phyloP scores from a whole-genome alignment of 2,329 filamentous ascomycete genomes.

The Ascochyta fabae region DNA sequence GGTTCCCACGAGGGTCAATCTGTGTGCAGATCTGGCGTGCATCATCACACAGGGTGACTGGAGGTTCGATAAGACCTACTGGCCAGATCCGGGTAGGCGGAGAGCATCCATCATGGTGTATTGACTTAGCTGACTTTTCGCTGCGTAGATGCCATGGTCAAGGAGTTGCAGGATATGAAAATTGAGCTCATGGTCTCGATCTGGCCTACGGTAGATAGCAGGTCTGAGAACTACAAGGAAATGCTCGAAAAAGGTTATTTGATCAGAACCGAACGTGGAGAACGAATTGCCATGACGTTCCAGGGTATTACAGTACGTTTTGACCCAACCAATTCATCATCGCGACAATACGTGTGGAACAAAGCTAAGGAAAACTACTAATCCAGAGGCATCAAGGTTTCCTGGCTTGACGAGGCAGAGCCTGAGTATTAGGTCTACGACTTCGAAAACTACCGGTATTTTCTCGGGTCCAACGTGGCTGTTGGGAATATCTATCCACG shows the following conservation, averaged over 20 bases:
- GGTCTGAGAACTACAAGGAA: conserved; percentile 65
- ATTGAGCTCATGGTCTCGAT: conserved; percentile 74
- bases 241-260: conserved; percentile 68
- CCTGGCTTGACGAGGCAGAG: conserved; percentile 74
- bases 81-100: conserved; percentile 62
- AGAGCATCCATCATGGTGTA: background rate
- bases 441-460: conserved; percentile 71
- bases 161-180: conserved; percentile 63
- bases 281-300: conserved; percentile 65
- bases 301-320: conserved; percentile 66
- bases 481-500: conserved; percentile 68
- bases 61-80: conserved; percentile 69
- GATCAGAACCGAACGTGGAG: conserved; percentile 66
- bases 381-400: conserved; percentile 66
- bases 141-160: conserved; percentile 63
- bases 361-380: conserved; percentile 67
- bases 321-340: conserved; percentile 67
- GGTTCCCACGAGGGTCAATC: too few species aligned
- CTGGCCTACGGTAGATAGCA: conserved; percentile 70
- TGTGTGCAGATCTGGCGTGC: too few species aligned
- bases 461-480: conserved; percentile 59
- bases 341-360: conserved; percentile 65
- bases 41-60: conserved; percentile 65
- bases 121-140: background rate
- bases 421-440: conserved; percentile 70